Evolutionary conservation across 257 asterid genomes (phyloP), one percentile per base, ranked within the genome.

Genomic region (Solanum ahanhuiri): DNA sequence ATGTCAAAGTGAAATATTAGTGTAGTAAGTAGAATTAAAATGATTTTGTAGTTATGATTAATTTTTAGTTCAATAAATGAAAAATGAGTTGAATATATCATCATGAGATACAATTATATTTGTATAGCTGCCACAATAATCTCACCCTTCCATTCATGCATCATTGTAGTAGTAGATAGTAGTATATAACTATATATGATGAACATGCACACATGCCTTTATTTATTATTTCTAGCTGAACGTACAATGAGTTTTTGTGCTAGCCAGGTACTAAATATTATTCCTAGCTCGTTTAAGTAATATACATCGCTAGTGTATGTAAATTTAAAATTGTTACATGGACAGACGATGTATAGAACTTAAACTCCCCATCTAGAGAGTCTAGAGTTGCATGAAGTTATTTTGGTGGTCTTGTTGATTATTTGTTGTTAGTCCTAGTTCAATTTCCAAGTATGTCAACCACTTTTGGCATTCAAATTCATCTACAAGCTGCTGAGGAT

Each of bases 371-470:
- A 64, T 10, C 70, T 64, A 60, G 72, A 66, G 70, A 34, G 51
- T 4, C 33, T 75, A 76, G 20, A 39, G 58, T 39, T 39, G n/a
- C 60, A 76, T 76, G 83, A 15, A 8, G 23, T 14, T 77, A 77
- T 77, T 77, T 17, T 54, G n/a, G n/a, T 6, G 63, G 63, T 54
- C 14, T 12, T 72, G 30, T 18, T 23, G 35, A n/a, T 76, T 41
- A 76, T 43, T 41, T n/a, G 60, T 23, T 77, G 63, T 41, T 41
- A 94, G 90, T 88, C 90, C 96, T 34, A 94, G 96, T 86, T 92
- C 97, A 83, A 88, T 84, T 86, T 93, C 97, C 85, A 93, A 77
- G 83, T 89, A 45, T 87, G 82, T 90, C 88, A 93, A 82, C 97
- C 97, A 95, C 88, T 87, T 82, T 33, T 73, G 73, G 37, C 85